These are phyloP conservation scores for Ustilago cynodontis DNA, from an alignment of 1,284 basidiomycete genomes.

Conservation along the genomic window DNA sequence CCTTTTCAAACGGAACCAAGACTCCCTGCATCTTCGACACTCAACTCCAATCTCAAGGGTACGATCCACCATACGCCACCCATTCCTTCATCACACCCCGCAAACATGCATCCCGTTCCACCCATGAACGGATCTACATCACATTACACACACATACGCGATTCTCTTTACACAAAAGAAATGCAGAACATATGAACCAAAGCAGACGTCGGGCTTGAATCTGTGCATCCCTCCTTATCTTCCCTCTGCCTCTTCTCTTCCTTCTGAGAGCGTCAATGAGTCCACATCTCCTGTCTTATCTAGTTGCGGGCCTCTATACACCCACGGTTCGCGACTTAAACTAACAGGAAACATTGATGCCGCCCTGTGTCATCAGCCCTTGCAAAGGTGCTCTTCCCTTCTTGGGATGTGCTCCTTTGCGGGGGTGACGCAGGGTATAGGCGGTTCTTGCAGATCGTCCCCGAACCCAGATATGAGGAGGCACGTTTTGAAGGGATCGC, in stretches of 20 bases:
- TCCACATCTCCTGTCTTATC: conserved; percentile 46
- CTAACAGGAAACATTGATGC: conserved; percentile 54
- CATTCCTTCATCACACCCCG: not conserved
- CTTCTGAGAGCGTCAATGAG: not conserved
- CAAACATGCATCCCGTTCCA: conserved; percentile 33
- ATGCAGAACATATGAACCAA: conserved; percentile 46
- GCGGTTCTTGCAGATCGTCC: conserved; percentile 63
- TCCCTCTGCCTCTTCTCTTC: not conserved
- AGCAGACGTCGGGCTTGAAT: not conserved
- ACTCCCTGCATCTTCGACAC: conserved; percentile 2
- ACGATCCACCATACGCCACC: conserved; percentile 16
- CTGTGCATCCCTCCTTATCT: not conserved
- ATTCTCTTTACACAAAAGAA: conserved; percentile 45
- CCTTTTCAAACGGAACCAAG: conserved; percentile 8
- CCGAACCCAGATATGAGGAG: conserved; percentile 33
- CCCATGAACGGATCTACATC: conserved; percentile 14
- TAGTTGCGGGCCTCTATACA: conserved; percentile 36
- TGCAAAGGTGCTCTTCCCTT: not conserved
- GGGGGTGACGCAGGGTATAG: not conserved
- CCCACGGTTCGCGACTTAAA: conserved; percentile 59
- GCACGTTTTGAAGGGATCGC: conserved; percentile 62
- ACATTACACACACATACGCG: conserved; percentile 13
- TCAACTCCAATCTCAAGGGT: conserved; percentile 8
- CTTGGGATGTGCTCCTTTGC: not conserved
- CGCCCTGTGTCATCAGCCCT: not conserved